Conservation (phyloP, 2,329 filamentous ascomycete species). For the Pyrenochaeta sp. region DNA sequence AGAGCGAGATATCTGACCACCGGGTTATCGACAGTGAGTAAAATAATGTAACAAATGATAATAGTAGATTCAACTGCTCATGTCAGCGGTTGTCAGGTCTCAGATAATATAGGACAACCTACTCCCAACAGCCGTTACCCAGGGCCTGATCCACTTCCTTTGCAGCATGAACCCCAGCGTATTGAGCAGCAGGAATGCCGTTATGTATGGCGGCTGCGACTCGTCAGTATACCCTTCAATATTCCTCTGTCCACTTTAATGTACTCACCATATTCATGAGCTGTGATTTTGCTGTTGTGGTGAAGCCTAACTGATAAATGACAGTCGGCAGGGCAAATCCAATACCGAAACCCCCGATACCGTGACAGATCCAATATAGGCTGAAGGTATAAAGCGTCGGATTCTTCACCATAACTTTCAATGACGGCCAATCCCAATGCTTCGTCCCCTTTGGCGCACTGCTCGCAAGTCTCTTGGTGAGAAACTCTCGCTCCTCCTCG, state of each 20-base stretch:
- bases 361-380: conserved; percentile 33
- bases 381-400: conserved; percentile 27
- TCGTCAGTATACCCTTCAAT: background rate
- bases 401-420: conserved; percentile 22
- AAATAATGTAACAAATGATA: conserved; percentile 28
- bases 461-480: conserved; percentile 16
- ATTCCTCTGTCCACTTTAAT: background rate
- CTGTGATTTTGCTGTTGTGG: conserved; percentile 29
- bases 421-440: conserved; percentile 26
- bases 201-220: conserved; percentile 26
- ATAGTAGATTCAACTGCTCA: conserved; percentile 20
- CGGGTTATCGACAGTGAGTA: conserved; percentile 24
- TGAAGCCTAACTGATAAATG: conserved; percentile 32
- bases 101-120: background rate
- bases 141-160: conserved; percentile 28
- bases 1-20: conserved; percentile 26
- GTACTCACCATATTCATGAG: conserved; percentile 35
- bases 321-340: conserved; percentile 27
- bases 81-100: background rate
- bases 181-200: conserved; percentile 27
- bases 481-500: conserved; percentile 20
- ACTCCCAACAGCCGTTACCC: conserved; percentile 26
- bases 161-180: conserved; percentile 26
- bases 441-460: conserved; percentile 20
- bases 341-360: conserved; percentile 28